phyloP scores from a whole-genome alignment of 257 asterid species.

The Capsicum pubescens region DNA sequence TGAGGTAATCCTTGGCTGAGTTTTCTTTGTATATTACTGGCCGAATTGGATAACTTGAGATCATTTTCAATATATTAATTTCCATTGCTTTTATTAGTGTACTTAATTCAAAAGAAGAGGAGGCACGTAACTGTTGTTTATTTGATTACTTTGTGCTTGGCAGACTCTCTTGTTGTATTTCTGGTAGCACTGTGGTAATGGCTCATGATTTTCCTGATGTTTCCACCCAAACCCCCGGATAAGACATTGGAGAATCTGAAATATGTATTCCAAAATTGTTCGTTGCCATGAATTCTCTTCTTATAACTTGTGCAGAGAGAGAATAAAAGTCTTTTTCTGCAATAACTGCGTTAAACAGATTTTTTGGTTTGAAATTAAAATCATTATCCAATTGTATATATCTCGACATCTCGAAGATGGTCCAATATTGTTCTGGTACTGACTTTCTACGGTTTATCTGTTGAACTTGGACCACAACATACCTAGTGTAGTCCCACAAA shows the following conservation, averaged over 20 bases:
- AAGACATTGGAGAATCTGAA: background rate
- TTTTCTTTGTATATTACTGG: constrained; percentile 8
- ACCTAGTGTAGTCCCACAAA: no score
- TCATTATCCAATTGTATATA: background rate
- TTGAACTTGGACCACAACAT: background rate
- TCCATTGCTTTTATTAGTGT: no score
- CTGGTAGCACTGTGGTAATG: constrained; percentile 14
- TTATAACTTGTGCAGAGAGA: background rate
- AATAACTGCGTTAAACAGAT: background rate
- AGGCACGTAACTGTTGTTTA: no score
- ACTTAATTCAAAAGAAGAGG: no score
- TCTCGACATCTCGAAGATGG: constrained; percentile 14
- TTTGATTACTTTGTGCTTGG: no score
- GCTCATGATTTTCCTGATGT: background rate
- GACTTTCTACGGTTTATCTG: background rate
- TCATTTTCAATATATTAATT: background rate
- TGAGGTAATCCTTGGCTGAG: constrained; percentile 59
- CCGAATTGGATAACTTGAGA: background rate
- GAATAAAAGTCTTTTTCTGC: background rate
- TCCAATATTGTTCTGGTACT: background rate
- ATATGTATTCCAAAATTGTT: background rate
- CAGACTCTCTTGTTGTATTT: background rate
- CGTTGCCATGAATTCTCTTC: background rate
- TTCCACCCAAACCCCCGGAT: background rate
- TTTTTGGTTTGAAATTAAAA: background rate